Base-by-base conservation (phyloP, 2,329 filamentous ascomycete species). In the Trichocomaceae sp. region DNA sequence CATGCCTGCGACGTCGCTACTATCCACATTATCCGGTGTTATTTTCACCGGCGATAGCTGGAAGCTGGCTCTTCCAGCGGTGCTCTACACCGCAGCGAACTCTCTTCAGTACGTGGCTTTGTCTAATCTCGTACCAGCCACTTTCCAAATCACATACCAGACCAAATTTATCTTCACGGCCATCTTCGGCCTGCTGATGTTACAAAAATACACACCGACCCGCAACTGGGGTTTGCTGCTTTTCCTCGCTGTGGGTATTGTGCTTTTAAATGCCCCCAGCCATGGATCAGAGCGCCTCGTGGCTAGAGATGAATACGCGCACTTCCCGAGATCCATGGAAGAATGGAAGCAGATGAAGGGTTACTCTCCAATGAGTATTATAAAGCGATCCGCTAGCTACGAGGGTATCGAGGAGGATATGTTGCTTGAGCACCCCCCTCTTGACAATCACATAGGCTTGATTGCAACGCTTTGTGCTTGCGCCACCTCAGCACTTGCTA, bases 81-180 rank as follows among this genome's bases (percentile, higher is more conserved):
- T 84, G 4, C 78, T 97, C 1, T 97, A 96, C 68, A 96, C 92
- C 0, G 69, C 96, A 26, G 90, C 96, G 65, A 97, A 96, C 66
- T 87, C 88, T n/a, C 75, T 97, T 52, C 90, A 96, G 69, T 99
- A 96, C 66, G 82, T 95, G 51, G 92, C 90, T 1, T 83, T 96
- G 10, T 90, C 88, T 58, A 96, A 97, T 62, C 72, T 97, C 63
- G 90, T 95, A 64, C 88, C 92, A 0, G 90, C 93, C 4, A 90
- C 92, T 52, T 97, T 96, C 67, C 91, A 96, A 71, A 85, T 96
- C 57, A 83, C 93, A 23, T 95, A 93, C 69, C 92, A 99, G 72
- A 78, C 97, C 56, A 96, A 96, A 81, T 93, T 97, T 60, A 81
- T 96, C 59, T 89, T 88, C 1, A 93, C 90, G 0, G 91, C 93